Base-by-base conservation (phyloP, 805 yeast species). In the Saccharomyces cerevisiae region DNA sequence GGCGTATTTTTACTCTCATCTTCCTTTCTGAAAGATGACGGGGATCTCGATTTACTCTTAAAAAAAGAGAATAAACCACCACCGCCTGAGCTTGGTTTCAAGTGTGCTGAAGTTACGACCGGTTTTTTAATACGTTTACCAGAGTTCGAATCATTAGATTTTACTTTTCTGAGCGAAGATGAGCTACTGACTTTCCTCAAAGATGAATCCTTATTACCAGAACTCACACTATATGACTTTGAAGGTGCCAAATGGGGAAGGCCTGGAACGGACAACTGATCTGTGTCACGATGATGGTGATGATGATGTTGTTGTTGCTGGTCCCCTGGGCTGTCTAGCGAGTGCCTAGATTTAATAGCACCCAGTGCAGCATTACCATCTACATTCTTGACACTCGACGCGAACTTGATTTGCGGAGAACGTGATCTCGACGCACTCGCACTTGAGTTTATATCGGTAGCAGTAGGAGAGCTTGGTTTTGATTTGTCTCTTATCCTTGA, bases 121-220 rank as follows among this genome's bases (percentile, higher is more conserved):
- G 22, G 17, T 24, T 36, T 22, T 36, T 29, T 41, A n/a, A 4
- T 6, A 11, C 24, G 29, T 32, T 57, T 53, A 24, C 51, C 29
- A n/a, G 55, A 48, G 21, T 32, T 41, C 17, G 31, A 30, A 22
- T 48, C 51, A 31, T 48, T 48, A 3, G 51, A 48, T 48, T 26
- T 48, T 13, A 48, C 31, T 31, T 51, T 27, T 29, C 49, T 46
- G 43, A 53, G 41, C 21, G 55, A 57, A 41, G 51, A 53, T 21
- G 62, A 55, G 48, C 68, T 64, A 26, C 57, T 53, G 1, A 62
- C 63, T 53, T 57, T 64, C 17, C 65, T 52, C 32, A 63, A 47
- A 3, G 55, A 28, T 21, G 47, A 14, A 3, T 10, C 36, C 21
- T 31, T 29, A 36, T 51, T 47, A 21, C 41, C 43, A 21, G 48